These are phyloP conservation scores for Tetracladium marchalianum DNA, from an alignment of 495 filamentous ascomycete species.

Conservation along the genomic window DNA sequence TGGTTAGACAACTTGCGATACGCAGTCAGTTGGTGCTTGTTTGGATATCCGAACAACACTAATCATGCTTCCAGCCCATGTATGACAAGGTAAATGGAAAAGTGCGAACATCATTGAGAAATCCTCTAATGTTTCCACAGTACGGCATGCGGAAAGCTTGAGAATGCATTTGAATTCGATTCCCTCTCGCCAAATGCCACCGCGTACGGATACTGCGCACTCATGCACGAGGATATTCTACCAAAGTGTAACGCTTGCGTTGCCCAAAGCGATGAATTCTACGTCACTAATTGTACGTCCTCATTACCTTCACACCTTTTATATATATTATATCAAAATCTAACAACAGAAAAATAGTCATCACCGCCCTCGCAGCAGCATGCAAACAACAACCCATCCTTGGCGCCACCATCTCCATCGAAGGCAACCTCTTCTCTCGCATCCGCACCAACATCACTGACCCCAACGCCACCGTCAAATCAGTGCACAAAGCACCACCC, in stretches of 20 bases:
- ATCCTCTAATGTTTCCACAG: slow-evolving; percentile 1
- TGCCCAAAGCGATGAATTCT: slow-evolving; percentile 1
- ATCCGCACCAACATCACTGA: slow-evolving; percentile 27
- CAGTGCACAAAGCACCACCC: neutral
- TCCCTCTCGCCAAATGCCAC: slow-evolving; percentile 6
- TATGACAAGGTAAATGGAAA: slow-evolving; percentile 8
- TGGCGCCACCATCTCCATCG: slow-evolving; percentile 31
- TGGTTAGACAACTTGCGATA: slow-evolving; percentile 30
- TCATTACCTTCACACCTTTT: neutral
- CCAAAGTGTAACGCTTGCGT: slow-evolving; percentile 15
- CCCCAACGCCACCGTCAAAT: neutral
- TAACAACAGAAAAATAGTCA: slow-evolving; percentile 21
- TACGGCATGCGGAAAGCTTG: slow-evolving; percentile 11
- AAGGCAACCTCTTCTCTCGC: slow-evolving; percentile 36
- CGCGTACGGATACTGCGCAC: slow-evolving; percentile 15
- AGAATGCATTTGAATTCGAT: slow-evolving; percentile 13
- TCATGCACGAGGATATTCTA: neutral
- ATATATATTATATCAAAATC: neutral
- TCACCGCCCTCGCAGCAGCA: slow-evolving; percentile 36
- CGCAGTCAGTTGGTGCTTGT: slow-evolving; percentile 31
- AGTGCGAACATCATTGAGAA: neutral
- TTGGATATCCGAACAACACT: slow-evolving; percentile 21
- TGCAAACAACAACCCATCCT: slow-evolving; percentile 35
- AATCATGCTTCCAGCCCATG: slow-evolving; percentile 11
- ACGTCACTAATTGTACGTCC: slow-evolving; percentile 18